These are phyloP conservation scores for Neurospora crassa DNA, from an alignment of 2,329 filamentous ascomycete species.

Conservation along the genomic window DNA sequence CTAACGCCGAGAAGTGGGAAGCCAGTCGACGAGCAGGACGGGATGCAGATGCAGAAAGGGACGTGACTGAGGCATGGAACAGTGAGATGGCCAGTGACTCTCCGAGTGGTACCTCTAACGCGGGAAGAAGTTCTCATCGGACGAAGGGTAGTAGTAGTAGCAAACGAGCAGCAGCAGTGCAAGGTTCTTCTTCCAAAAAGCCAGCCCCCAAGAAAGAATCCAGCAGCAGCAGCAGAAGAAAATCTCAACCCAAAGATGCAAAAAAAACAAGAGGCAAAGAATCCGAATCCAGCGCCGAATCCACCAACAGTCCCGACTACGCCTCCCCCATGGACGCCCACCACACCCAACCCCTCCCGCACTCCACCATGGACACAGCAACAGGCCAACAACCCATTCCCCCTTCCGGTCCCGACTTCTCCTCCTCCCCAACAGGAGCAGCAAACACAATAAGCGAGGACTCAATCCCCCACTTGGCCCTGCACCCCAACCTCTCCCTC, in stretches of 20 bases:
- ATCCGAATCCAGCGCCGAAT: neutral
- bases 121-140: neutral
- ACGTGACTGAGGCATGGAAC: neutral
- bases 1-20: neutral
- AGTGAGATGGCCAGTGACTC: neutral
- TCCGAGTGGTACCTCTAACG: neutral
- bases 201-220: too few species aligned
- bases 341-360: neutral
- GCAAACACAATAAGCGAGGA: neutral
- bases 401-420: neutral
- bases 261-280: neutral
- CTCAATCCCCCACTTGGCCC: neutral
- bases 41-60: neutral
- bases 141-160: neutral
- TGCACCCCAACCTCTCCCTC: neutral
- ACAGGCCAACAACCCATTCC: neutral
- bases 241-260: too few species aligned
- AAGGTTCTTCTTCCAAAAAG: too few species aligned
- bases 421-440: neutral
- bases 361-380: neutral
- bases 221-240: neutral
- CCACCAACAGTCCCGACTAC: neutral
- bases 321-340: neutral
- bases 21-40: neutral
- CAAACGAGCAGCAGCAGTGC: too few species aligned